These are phyloP conservation scores for Leishmania aethiopica DNA, from an alignment of 208 protist species.

Conservation along the genomic window DNA sequence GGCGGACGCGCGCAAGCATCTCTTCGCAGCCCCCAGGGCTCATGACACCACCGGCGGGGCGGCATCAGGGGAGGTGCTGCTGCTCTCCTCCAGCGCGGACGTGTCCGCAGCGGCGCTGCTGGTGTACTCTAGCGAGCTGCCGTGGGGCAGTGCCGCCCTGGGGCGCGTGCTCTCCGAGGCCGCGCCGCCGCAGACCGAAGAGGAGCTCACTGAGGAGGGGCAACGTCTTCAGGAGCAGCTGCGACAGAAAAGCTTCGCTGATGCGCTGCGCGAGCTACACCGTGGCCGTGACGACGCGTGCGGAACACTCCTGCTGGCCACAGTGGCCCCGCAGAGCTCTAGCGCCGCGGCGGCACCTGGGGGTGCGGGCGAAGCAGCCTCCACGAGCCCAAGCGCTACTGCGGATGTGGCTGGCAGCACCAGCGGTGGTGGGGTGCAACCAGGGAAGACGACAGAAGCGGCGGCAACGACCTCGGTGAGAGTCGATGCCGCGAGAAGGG, in stretches of 20 bases:
- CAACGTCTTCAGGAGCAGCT: neutral
- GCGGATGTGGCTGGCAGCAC: constrained; percentile 1
- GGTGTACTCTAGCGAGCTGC: constrained; percentile 25
- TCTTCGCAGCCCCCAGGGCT: constrained; percentile 33
- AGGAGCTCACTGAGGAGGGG: neutral
- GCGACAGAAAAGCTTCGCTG: neutral
- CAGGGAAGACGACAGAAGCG: neutral
- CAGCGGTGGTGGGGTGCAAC: neutral
- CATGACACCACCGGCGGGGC: constrained; percentile 1
- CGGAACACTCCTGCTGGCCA: constrained; percentile 27
- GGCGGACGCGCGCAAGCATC: constrained; percentile 63
- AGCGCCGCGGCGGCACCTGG: constrained; percentile 5
- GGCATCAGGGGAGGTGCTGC: constrained; percentile 16
- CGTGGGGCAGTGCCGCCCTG: constrained; percentile 18
- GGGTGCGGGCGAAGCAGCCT: neutral
- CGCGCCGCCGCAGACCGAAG: neutral
- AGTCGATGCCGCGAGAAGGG: neutral
- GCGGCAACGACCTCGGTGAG: neutral
- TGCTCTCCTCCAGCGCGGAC: constrained; percentile 26
- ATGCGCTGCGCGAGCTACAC: constrained; percentile 17
- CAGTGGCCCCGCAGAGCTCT: constrained; percentile 5
- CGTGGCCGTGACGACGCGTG: constrained; percentile 31
- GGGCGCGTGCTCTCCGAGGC: constrained; percentile 5
- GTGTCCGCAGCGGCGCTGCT: constrained; percentile 25
- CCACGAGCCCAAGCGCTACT: neutral